A percentile compares a stretch with the other conserved stretches of the same genome.
Evolutionary conservation across 768 basidiomycete genomes (phyloP).

Genomic region (Pholiota molesta): DNA sequence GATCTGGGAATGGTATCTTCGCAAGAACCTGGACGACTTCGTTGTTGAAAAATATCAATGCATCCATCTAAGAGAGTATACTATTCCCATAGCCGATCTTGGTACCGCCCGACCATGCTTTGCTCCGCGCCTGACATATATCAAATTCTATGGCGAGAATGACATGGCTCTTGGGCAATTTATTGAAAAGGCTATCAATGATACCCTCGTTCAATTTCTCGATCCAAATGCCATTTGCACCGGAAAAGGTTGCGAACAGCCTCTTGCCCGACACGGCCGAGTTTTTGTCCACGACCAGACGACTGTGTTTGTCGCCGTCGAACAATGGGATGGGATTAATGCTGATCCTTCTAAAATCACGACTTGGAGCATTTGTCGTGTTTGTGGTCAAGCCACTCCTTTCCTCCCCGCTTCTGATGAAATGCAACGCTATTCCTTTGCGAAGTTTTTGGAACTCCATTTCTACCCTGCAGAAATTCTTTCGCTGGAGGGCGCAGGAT

Average conservation of each 20-base stretch:
- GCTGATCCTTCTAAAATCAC: slow-evolving; percentile 68
- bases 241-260: slow-evolving; percentile 83
- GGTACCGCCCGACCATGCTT: slow-evolving; percentile 76
- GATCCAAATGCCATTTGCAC: slow-evolving; percentile 80
- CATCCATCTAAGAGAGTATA: slow-evolving; percentile 79
- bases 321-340: slow-evolving; percentile 79
- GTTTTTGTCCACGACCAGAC: slow-evolving; percentile 92
- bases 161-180: slow-evolving; percentile 93
- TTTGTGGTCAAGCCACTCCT: slow-evolving; percentile 78
- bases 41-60: slow-evolving; percentile 93
- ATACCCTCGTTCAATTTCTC: slow-evolving; percentile 67
- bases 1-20: slow-evolving; percentile 95
- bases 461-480: slow-evolving; percentile 92
- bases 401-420: slow-evolving; percentile 90
- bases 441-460: slow-evolving; percentile 93
- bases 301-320: slow-evolving; percentile 81
- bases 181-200: slow-evolving; percentile 78
- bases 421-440: slow-evolving; percentile 93
- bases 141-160: slow-evolving; percentile 91
- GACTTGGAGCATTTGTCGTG: slow-evolving; percentile 88
- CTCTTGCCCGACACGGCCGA: slow-evolving; percentile 81
- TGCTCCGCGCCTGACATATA: slow-evolving; percentile 69
- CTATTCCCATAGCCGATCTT: slow-evolving; percentile 72
- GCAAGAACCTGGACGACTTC: slow-evolving; percentile 85
- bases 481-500: slow-evolving; percentile 85